Conservation (phyloP, 1,284 basidiomycete genomes). For the Ceratobasidium sp. region DNA sequence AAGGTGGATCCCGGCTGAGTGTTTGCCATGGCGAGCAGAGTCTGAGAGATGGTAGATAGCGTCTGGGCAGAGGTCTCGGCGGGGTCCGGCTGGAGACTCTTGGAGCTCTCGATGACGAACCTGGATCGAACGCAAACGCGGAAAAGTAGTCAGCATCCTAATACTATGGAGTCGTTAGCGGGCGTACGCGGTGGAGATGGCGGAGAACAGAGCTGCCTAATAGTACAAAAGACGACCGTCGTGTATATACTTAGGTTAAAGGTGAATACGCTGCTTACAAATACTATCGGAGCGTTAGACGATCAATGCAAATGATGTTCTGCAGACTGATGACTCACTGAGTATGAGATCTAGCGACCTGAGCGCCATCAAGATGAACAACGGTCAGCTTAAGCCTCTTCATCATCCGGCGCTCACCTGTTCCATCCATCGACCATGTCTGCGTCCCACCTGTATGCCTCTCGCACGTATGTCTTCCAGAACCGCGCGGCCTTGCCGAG, state of each 20-base stretch:
- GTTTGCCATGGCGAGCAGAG: not conserved
- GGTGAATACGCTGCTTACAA: too few relatives aligned
- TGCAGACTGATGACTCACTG: not conserved
- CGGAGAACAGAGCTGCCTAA: slow-evolving; percentile 13
- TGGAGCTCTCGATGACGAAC: slow-evolving; percentile 5
- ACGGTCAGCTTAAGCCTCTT: slow-evolving; percentile 55
- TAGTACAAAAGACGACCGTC: too few relatives aligned
- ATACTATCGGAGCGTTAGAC: too few relatives aligned
- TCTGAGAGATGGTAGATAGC: slow-evolving; percentile 1
- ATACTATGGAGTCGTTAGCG: not conserved
- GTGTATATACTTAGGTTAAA: not conserved
- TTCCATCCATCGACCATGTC: slow-evolving; percentile 23
- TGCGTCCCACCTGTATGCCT: not conserved
- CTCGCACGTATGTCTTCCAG: slow-evolving; percentile 22
- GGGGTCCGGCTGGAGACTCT: not conserved
- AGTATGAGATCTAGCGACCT: not conserved
- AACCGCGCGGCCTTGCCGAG: slow-evolving; percentile 5
- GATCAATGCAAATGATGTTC: too few relatives aligned
- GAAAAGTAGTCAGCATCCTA: too few relatives aligned
- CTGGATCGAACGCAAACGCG: not conserved
- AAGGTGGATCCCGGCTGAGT: not conserved
- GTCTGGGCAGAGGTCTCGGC: slow-evolving; percentile 14
- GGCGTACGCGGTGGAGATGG: not conserved
- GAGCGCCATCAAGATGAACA: not conserved
- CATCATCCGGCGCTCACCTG: slow-evolving; percentile 49